Conservation (phyloP, 2,329 filamentous ascomycete genomes). For the Penicillium sclerotigenum region DNA sequence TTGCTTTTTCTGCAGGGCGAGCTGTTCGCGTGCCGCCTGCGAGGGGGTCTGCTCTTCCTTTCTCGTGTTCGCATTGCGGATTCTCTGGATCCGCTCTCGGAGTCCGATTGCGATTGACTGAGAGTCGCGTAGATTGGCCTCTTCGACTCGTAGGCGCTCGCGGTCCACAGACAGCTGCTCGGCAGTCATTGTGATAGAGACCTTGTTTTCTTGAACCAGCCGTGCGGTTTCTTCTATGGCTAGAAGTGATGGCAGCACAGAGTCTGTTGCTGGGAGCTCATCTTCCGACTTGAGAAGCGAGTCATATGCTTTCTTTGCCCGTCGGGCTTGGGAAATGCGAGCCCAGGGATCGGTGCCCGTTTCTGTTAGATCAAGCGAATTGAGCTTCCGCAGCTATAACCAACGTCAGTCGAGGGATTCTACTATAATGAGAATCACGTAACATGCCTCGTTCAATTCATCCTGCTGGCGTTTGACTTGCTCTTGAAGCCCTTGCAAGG, state of each 20-base stretch:
- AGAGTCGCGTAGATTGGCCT: constrained; percentile 48
- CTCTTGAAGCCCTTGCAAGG: constrained; percentile 63
- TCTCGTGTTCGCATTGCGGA: constrained; percentile 57
- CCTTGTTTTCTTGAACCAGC: constrained; percentile 62
- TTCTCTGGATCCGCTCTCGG: constrained; percentile 55
- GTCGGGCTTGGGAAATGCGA: constrained; percentile 47
- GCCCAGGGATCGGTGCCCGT: constrained; percentile 27
- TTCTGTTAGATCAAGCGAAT: constrained; percentile 31
- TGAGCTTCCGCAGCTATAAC: constrained; percentile 34
- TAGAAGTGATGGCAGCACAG: constrained; percentile 67
- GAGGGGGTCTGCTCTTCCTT: constrained; percentile 58
- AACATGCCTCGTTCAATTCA: constrained; percentile 45
- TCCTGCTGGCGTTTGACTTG: constrained; percentile 49
- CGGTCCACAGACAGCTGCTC: constrained; percentile 40
- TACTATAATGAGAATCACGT: no score
- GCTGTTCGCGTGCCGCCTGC: constrained; percentile 60
- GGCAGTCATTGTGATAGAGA: constrained; percentile 51
- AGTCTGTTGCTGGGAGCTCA: constrained; percentile 64
- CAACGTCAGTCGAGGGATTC: constrained; percentile 13
- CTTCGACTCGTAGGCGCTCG: constrained; percentile 44
- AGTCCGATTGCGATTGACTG: constrained; percentile 48
- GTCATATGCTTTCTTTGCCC: constrained; percentile 64
- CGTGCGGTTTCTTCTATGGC: constrained; percentile 66
- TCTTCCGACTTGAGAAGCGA: constrained; percentile 60
- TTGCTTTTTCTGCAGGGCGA: constrained; percentile 59